Base-by-base conservation (phyloP, 2,329 filamentous ascomycete species). In the Hansfordia pulvinata region DNA sequence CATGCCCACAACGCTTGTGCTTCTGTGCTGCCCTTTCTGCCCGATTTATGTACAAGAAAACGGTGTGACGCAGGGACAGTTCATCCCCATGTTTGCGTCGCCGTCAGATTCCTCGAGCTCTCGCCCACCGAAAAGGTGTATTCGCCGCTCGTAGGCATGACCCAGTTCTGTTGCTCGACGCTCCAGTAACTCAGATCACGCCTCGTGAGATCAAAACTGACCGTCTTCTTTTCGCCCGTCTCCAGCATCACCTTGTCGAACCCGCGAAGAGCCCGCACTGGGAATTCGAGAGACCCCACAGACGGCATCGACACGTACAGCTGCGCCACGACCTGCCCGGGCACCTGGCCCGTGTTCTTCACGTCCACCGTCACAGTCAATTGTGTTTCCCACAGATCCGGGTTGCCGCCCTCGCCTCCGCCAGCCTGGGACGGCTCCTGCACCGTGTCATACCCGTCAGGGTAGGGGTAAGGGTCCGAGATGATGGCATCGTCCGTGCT, bases 171-270 rank as follows among this genome's bases (percentile, higher is more conserved):
- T 20, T 54, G 45, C 5, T 55, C 49, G 0, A 70, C 64, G 43
- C 79, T 76, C 79, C 79, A 84, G 23, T 80, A 76, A 36, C 77
- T 82, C 29, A 84, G 30, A 43, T 84, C 79, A 39, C 76, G 69
- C 30, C 79, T 63, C 6, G 65, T 79, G 30, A 84, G 38, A 1
- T 56, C 52, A 38, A 84, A 59, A 12, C 60, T 56, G 0, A 83
- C 63, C 0, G 51, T 60, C 30, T 50, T 49, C 4, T 49, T 62
- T 42, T 71, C 56, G 0, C 69, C 71, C 0, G 62, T 57, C 4
- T 60, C 53, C 10, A 84, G 49, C 15, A 54, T 47, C 3, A 80
- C 54, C 56, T 85, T 84, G 35, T 77, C 73, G 42, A 85, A 85
- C 17, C 77, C 77, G 10, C 80, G 66, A 12, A 85, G 58, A n/a